phyloP scores from a whole-genome alignment of 2,329 filamentous ascomycete species.

The Xenosphaeropsis pyriputrescens region DNA sequence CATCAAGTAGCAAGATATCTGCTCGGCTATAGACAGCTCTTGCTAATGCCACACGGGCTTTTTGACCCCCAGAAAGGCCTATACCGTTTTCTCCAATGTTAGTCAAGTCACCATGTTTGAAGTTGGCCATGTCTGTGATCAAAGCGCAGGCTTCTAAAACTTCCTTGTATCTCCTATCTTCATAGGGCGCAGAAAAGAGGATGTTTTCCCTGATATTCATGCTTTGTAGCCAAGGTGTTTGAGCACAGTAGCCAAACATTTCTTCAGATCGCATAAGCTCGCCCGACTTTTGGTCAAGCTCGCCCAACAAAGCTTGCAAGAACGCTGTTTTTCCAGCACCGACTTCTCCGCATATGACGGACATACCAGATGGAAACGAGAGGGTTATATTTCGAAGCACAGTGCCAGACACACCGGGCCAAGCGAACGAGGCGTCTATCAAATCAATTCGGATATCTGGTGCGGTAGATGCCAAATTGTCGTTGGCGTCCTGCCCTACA shows the following conservation, averaged over 20 bases:
- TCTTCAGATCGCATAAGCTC: constrained; percentile 33
- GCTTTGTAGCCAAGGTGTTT: constrained; percentile 30
- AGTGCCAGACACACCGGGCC: constrained; percentile 51
- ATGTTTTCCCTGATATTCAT: constrained; percentile 25
- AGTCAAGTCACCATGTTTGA: constrained; percentile 44
- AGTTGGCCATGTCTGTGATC: constrained; percentile 44
- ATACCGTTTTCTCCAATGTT: constrained; percentile 56
- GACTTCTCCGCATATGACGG: constrained; percentile 46
- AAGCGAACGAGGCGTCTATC: constrained; percentile 56
- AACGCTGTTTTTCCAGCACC: constrained; percentile 44
- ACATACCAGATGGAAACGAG: constrained; percentile 39
- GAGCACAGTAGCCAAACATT: constrained; percentile 25
- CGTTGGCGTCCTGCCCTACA: too few relatives aligned
- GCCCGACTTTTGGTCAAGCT: constrained; percentile 13
- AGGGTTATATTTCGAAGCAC: constrained; percentile 39
- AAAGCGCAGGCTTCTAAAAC: constrained; percentile 53
- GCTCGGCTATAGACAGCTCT: constrained; percentile 26
- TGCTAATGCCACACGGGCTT: constrained; percentile 53
- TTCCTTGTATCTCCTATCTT: constrained; percentile 44
- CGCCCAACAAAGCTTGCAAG: constrained; percentile 16
- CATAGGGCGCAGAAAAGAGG: constrained; percentile 21
- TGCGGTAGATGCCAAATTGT: too few relatives aligned
- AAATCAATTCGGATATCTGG: constrained; percentile 27
- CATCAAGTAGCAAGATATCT: constrained; percentile 19
- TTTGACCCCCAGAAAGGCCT: constrained; percentile 49